Base-by-base conservation (phyloP, 148 eudicot species). In the Rhododendron vialii region DNA sequence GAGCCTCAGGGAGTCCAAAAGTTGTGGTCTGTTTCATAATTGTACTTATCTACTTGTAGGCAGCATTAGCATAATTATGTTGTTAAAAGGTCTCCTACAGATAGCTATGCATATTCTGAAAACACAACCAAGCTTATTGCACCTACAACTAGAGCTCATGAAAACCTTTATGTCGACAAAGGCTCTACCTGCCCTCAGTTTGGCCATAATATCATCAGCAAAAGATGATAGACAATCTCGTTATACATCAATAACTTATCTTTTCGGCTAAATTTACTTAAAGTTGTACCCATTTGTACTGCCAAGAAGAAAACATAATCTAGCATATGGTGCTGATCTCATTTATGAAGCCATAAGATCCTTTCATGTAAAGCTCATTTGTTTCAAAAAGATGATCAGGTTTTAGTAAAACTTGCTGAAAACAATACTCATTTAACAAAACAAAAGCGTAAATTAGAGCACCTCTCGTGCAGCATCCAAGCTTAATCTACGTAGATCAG, bases 381-480 rank as follows among this genome's bases (percentile, higher is more conserved):
- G 51, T 50, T 51, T 53, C 15, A 26, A 82, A 30, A 84, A n/a
- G 55, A 12, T 51, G 11, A 51, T 76, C 28, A 55, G 51, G 59
- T 78, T 45, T 28, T 67, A 35, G 41, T 45, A 69, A 67, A 83
- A 61, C 17, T 20, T 57, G n/a, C 33, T 18, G 24, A 43, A 14
- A 82, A n/a, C 20, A 30, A 69, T 9, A 45, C 3, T 69, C 7
- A 57, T 41, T 38, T 13, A 24, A 69, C 26, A 75, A 18, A 47
- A 77, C 3, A 33, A 28, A 45, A 26, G 28, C 67, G 69, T 17
- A 76, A 81, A 33, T 82, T 18, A 50, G 88, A 91, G 73, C 84
- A 97, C 99, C 99, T 97, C 99, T 89, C 96, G 89, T 76, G 99
- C 98, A 91, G 98, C 98, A 76, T 94, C 98, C 99, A 97, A 95